Evolutionary conservation across 2,329 filamentous ascomycete species (phyloP), one percentile per base, ranked within the genome.

Genomic region (Colletotrichum tropicale): DNA sequence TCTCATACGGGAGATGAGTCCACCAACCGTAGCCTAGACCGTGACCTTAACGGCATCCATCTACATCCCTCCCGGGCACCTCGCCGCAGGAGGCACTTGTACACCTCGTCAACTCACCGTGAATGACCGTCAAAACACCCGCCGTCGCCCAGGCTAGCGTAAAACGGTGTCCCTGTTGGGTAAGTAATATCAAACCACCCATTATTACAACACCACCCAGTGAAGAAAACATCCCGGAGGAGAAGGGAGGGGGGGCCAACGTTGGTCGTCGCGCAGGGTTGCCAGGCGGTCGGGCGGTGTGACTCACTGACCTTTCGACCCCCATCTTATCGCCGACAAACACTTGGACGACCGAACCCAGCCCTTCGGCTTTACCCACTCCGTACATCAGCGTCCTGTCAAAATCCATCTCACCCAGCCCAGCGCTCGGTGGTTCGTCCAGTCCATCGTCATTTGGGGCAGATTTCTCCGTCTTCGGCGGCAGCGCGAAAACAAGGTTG

Each of bases 241-340:
- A 13, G 60, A 21, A 21, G 60, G n/a, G 24, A 21, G 21, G 12
- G 38, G 64, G 48, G 48, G 18, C 2, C 38, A n/a, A n/a, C 18
- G 38, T 43, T 43, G 38, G 38, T 43, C 38, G 18, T 43, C 38
- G 38, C 38, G 38, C 38, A n/a, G 38, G 38, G 38, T 43, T 43
- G 38, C 38, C 38, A 43, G 61, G 61, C 61, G 55, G 52, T 32
- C 38, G 38, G 66, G 61, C 68, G 68, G 68, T 75, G 70, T 75
- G 72, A 71, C 72, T 75, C 72, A 75, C 68, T 60, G 28, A 30
- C 30, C 56, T 30, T 21, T n/a, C 56, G 18, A n/a, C 21, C 28
- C 32, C 16, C 36, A 12, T 55, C 66, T 71, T 71, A 75, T 75
- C 68, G 72, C 72, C 72, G 72, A 75, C 38, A 43, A 43, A 43